phyloP scores from a whole-genome alignment of 148 eudicot species.

The Drosera capensis region DNA sequence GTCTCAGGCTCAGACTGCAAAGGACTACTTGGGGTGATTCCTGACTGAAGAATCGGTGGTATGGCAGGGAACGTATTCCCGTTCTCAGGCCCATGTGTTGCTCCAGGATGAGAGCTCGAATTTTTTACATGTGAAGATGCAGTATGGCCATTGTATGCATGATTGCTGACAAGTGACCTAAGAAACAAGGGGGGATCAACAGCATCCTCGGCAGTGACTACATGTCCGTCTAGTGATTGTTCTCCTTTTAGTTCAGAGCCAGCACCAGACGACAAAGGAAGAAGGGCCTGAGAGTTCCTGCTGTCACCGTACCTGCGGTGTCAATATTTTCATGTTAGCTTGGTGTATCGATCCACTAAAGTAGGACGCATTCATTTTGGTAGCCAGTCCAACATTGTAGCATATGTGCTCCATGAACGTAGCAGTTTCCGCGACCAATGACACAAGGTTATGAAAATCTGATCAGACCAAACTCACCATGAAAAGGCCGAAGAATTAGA shows the following conservation, averaged over 20 bases:
- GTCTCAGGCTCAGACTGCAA: constrained; percentile 22
- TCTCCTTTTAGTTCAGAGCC: constrained; percentile 9
- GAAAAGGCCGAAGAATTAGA: constrained; percentile 29
- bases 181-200: background rate
- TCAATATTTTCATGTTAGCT: background rate
- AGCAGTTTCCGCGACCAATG: background rate
- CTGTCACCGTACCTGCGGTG: constrained; percentile 22
- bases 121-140: too few relatives aligned
- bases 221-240: background rate
- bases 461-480: constrained; percentile 17
- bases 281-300: constrained; percentile 14
- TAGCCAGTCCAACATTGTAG: background rate
- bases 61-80: too few relatives aligned
- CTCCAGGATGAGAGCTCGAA: too few relatives aligned
- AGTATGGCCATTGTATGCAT: too few relatives aligned
- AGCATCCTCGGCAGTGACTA: background rate
- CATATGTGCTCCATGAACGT: background rate
- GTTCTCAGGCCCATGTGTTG: constrained; percentile 10
- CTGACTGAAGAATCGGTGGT: constrained; percentile 9
- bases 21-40: constrained; percentile 24
- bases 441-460: background rate
- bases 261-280: constrained; percentile 5
- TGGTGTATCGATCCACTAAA: too few relatives aligned
- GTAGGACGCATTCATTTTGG: background rate
- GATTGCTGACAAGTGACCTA: background rate